Evolutionary conservation across 352 stramenopile genomes (phyloP).

Genomic region (Globisporangium ultimum): DNA sequence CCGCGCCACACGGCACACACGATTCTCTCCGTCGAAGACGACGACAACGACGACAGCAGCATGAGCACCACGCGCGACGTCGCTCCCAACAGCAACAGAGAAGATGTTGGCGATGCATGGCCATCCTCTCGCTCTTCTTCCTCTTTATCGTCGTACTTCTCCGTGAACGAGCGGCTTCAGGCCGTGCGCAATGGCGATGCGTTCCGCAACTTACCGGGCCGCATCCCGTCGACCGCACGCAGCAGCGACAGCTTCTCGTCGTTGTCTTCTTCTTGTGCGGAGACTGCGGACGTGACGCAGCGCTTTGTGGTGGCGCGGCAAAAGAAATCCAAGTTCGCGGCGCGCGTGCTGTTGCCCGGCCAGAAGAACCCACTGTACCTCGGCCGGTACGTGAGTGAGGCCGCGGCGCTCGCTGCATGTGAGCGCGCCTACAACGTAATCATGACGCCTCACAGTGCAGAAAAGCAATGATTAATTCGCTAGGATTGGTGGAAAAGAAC

Average conservation of each 20-base stretch:
- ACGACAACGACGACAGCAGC: constrained; percentile 12
- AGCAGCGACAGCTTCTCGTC: constrained; percentile 15
- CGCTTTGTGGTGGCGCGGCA: constrained; percentile 53
- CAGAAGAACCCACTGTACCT: constrained; percentile 67
- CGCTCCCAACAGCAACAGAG: neutral
- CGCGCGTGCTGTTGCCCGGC: constrained; percentile 51
- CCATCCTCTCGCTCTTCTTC: constrained; percentile 14
- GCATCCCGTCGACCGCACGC: constrained; percentile 9
- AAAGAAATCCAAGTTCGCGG: constrained; percentile 55
- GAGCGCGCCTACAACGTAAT: constrained; percentile 54
- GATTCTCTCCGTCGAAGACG: constrained; percentile 39
- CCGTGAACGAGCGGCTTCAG: constrained; percentile 3
- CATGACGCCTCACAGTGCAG: constrained; percentile 39
- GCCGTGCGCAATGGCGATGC: neutral
- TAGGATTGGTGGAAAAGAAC: neutral
- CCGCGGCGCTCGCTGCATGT: constrained; percentile 50
- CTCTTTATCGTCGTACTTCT: neutral
- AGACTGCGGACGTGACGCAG: constrained; percentile 24
- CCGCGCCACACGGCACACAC: constrained; percentile 24
- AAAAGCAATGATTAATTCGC: neutral
- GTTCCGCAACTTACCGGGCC: neutral
- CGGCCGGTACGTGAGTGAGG: constrained; percentile 62
- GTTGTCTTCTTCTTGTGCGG: neutral
- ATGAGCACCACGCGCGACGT: too few species aligned
- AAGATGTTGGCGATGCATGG: constrained; percentile 20